phyloP scores from a whole-genome alignment of 202 grass and related monocot species.

The Cymbopogon flexuosus region DNA sequence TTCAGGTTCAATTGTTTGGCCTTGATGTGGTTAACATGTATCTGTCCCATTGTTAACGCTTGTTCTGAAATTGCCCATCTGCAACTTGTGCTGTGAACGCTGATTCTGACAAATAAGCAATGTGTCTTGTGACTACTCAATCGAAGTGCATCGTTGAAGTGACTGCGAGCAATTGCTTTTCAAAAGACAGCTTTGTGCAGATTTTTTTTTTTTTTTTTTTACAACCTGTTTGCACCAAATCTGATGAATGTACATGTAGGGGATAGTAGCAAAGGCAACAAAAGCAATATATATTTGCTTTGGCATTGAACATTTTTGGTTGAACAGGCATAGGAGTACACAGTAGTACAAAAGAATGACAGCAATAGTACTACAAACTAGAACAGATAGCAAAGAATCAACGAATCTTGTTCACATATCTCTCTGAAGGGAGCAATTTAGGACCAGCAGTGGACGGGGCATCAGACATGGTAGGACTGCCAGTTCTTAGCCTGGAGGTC shows the following conservation, averaged over 20 bases:
- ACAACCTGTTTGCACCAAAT: too few species aligned
- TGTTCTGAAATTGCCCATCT: neutral
- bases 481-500: slow-evolving; percentile 57
- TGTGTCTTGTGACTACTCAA: neutral
- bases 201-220: neutral
- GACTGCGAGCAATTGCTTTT: too few species aligned
- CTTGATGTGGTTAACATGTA: neutral
- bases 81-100: neutral
- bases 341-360: slow-evolving; percentile 29
- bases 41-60: neutral
- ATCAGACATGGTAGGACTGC: slow-evolving; percentile 71
- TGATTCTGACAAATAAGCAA: neutral
- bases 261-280: neutral
- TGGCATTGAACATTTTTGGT: neutral
- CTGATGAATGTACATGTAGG: too few species aligned
- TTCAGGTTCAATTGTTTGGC: neutral
- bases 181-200: neutral
- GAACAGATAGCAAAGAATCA: slow-evolving; percentile 16
- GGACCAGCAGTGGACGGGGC: neutral
- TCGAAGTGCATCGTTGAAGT: too few species aligned
- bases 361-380: slow-evolving; percentile 9
- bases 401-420: slow-evolving; percentile 4
- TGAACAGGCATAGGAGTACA: neutral
- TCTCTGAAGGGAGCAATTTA: neutral
- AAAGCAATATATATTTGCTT: slow-evolving; percentile 42